Percentiles rank a stretch among this genome's conserved stretches.
phyloP scores from a whole-genome alignment of 228 moss, liverwort and hornwort genomes.

The Sphagnum fallax region DNA sequence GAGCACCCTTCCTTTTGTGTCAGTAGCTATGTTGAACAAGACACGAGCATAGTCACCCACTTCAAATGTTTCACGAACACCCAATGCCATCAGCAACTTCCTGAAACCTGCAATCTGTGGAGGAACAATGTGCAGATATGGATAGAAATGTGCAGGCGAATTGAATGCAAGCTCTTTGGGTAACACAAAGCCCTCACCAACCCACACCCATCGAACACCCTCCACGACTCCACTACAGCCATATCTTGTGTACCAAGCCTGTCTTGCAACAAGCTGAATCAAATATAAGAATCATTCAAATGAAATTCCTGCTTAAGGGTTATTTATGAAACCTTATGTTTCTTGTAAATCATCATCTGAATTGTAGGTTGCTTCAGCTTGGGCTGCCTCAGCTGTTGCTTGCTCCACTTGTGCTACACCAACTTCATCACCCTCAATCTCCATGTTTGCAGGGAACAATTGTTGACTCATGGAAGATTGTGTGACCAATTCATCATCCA shows the following conservation, averaged over 20 bases:
- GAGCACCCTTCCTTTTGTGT: conserved; percentile 43
- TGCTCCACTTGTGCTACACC: too few species aligned
- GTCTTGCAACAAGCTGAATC: conserved; percentile 51
- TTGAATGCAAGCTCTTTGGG: conserved; percentile 82
- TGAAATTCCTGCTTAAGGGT: too few species aligned
- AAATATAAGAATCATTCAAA: too few species aligned
- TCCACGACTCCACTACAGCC: conserved; percentile 45
- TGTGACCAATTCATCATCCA: too few species aligned
- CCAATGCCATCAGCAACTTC: conserved; percentile 53
- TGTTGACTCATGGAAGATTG: too few species aligned
- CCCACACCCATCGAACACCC: conserved; percentile 77
- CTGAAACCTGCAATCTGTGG: conserved; percentile 65
- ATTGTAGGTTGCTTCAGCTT: too few species aligned
- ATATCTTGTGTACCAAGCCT: conserved; percentile 54
- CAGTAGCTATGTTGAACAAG: conserved; percentile 52
- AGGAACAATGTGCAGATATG: conserved; percentile 79
- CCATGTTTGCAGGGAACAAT: too few species aligned
- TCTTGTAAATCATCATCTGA: too few species aligned
- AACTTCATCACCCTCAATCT: too few species aligned
- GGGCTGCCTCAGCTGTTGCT: too few species aligned
- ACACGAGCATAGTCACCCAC: conserved; percentile 64
- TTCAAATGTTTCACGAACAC: conserved; percentile 75
- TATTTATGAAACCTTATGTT: too few species aligned
- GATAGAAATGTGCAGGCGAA: conserved; percentile 90
- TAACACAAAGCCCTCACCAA: conserved; percentile 74